Conservation (phyloP, 176 grass and related monocot species). For the Oryza coarctata region DNA sequence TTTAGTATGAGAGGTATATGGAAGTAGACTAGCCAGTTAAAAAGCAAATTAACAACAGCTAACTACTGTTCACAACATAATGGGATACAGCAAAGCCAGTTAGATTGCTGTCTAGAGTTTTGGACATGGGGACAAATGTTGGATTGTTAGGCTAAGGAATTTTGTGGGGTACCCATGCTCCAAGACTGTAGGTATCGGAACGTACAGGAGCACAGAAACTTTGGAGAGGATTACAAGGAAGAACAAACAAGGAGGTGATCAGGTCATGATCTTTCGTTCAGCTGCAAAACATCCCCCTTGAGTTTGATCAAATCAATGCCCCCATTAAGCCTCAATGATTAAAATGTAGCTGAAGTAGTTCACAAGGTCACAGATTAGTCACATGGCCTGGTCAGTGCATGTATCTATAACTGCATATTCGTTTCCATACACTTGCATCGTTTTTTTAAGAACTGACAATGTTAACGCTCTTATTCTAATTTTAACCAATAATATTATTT, state of each 20-base stretch:
- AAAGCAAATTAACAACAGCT: background rate
- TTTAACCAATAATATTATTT: background rate
- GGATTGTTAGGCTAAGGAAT: conserved; percentile 43
- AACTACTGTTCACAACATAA: conserved; percentile 29
- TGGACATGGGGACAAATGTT: conserved; percentile 47
- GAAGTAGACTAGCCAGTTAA: background rate
- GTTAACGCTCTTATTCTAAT: background rate
- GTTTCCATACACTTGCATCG: background rate
- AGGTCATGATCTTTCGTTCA: conserved; percentile 28
- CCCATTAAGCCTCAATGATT: background rate
- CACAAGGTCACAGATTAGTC: background rate
- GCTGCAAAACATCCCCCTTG: conserved; percentile 28
- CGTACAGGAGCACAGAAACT: conserved; percentile 30
- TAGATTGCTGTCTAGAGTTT: conserved; percentile 33
- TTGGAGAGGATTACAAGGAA: conserved; percentile 46
- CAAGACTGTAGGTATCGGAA: conserved; percentile 26
- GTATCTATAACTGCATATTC: background rate
- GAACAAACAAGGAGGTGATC: conserved; percentile 37
- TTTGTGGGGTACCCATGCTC: conserved; percentile 41
- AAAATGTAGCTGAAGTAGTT: conserved; percentile 23
- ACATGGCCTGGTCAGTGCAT: background rate
- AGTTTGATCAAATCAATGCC: conserved; percentile 33
- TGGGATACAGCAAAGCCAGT: conserved; percentile 28
- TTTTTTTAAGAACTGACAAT: background rate
- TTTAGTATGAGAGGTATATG: background rate